Conservation (phyloP, 306 rosid species). For the Ziziphus jujuba region DNA sequence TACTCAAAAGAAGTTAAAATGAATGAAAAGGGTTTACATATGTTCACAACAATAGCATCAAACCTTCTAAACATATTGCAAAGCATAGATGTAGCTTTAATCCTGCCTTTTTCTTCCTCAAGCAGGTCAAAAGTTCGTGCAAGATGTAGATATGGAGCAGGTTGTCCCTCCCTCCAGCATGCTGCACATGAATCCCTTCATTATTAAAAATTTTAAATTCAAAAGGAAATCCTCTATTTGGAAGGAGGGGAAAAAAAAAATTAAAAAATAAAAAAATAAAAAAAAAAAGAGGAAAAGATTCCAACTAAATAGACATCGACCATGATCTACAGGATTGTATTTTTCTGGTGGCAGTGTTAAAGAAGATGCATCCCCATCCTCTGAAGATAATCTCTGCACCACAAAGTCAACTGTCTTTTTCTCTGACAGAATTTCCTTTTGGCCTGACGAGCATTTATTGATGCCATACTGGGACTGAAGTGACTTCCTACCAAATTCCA, state of each 20-base stretch:
- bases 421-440: constrained; percentile 32
- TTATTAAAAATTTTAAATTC: constrained; percentile 22
- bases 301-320: constrained; percentile 42
- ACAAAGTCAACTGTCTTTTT: constrained; percentile 39
- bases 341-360: constrained; percentile 66
- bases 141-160: constrained; percentile 91
- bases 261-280: no score
- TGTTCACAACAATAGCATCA: constrained; percentile 25
- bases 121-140: constrained; percentile 77
- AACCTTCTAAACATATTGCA: constrained; percentile 97
- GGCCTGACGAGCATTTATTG: constrained; percentile 26
- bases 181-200: constrained; percentile 50
- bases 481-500: constrained; percentile 26
- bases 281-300: constrained; percentile 10
- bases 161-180: constrained; percentile 77
- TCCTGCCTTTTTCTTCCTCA: constrained; percentile 84
- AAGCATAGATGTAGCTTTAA: constrained; percentile 79
- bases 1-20: neutral
- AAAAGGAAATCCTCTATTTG: constrained; percentile 17
- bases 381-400: constrained; percentile 36
- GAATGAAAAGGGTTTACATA: neutral
- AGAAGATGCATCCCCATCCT: constrained; percentile 43
- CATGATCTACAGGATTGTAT: constrained; percentile 73
- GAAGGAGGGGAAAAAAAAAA: no score
- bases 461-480: constrained; percentile 30